A percentile compares a stretch with the other conserved stretches of the same genome.
phyloP scores from a whole-genome alignment of 805 yeast genomes.

The Candida dajiaensis region DNA sequence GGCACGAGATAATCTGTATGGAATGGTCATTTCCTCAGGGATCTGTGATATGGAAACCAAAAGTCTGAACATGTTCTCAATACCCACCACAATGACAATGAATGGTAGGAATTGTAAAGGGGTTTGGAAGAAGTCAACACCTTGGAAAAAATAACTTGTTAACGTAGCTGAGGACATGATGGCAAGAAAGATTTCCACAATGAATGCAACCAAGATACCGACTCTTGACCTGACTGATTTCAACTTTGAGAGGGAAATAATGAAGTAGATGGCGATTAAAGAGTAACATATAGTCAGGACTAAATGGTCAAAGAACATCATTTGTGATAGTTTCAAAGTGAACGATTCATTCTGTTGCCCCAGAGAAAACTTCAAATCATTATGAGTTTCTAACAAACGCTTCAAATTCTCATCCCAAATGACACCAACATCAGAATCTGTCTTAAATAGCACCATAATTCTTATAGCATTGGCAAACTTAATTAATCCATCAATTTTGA shows the following conservation, averaged over 20 bases:
- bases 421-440: constrained; percentile 14
- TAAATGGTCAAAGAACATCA: constrained; percentile 17
- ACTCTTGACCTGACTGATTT: constrained; percentile 38
- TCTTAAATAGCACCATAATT: constrained; percentile 28
- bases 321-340: not conserved
- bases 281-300: constrained; percentile 22
- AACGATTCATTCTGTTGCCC: not conserved
- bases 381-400: constrained; percentile 5
- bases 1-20: constrained; percentile 32
- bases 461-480: constrained; percentile 35
- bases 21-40: constrained; percentile 37
- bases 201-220: constrained; percentile 40
- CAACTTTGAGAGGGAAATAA: constrained; percentile 34
- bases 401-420: constrained; percentile 29
- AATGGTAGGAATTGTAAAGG: constrained; percentile 38
- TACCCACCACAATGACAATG: constrained; percentile 35
- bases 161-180: constrained; percentile 38
- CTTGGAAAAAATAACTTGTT: constrained; percentile 31
- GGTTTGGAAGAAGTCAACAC: constrained; percentile 29
- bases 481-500: constrained; percentile 38
- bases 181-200: constrained; percentile 35
- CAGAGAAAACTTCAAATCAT: not conserved
- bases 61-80: constrained; percentile 44
- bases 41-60: constrained; percentile 33
- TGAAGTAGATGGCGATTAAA: constrained; percentile 27